phyloP scores from a whole-genome alignment of 176 grass and related monocot species.

The Elaeis guineensis region DNA sequence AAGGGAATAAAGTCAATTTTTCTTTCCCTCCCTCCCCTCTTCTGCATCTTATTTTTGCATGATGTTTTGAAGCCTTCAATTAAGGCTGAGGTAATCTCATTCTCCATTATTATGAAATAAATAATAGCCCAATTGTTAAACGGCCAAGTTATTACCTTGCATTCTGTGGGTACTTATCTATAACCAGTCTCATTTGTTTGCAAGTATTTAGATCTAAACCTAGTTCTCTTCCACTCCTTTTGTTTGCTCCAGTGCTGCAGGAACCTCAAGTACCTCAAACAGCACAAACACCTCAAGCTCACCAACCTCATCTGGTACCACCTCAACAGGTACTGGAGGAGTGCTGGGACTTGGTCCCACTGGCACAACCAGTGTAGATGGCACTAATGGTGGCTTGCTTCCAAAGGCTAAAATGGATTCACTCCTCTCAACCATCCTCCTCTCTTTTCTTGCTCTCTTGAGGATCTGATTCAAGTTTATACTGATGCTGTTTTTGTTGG shows the following conservation, averaged over 20 bases:
- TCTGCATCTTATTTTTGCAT: too few relatives aligned
- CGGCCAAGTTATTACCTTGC: too few relatives aligned
- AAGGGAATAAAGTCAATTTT: not conserved
- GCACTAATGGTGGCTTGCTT: not conserved
- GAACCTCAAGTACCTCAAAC: conserved; percentile 7
- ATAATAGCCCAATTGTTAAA: too few relatives aligned
- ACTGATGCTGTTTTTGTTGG: too few relatives aligned
- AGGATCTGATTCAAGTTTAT: not conserved
- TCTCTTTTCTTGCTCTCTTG: not conserved
- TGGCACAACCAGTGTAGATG: not conserved
- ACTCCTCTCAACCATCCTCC: not conserved
- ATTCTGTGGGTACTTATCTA: too few relatives aligned
- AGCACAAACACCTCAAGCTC: not conserved
- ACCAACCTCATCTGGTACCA: not conserved
- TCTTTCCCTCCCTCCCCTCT: not conserved
- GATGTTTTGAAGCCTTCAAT: too few relatives aligned
- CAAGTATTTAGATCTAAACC: not conserved
- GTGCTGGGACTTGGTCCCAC: conserved; percentile 16
- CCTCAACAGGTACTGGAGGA: conserved; percentile 5
- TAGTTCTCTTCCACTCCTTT: not conserved
- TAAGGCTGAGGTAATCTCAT: too few relatives aligned
- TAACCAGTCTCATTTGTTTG: too few relatives aligned
- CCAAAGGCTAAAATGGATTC: not conserved
- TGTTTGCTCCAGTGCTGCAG: conserved; percentile 14
- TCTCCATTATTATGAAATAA: too few relatives aligned